These are phyloP conservation scores for Macrocybe sp. DNA, from an alignment of 1,284 basidiomycete genomes.

Conservation along the genomic window DNA sequence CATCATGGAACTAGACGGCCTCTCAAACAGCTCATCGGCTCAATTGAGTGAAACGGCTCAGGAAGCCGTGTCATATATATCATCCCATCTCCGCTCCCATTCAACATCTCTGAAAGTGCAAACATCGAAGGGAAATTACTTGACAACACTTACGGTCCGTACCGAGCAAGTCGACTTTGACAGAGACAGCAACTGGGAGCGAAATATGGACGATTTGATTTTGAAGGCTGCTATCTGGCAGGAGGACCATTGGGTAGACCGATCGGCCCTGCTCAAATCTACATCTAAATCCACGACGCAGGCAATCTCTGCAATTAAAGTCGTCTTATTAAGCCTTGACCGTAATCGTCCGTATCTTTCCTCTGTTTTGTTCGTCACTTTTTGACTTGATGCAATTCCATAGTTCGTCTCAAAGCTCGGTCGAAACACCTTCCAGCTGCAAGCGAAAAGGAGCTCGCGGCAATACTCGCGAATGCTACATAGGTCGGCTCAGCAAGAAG, in stretches of 20 bases:
- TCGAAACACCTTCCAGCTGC: conserved; percentile 75
- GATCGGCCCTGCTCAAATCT: conserved; percentile 63
- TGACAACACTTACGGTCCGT: conserved; percentile 78
- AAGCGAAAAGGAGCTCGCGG: conserved; percentile 69
- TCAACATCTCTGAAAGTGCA: conserved; percentile 85
- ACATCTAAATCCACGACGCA: conserved; percentile 18
- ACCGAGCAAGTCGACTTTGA: conserved; percentile 83
- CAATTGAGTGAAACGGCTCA: conserved; percentile 69
- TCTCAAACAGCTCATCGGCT: conserved; percentile 60
- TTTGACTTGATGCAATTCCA: conserved; percentile 13
- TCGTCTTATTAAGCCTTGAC: conserved; percentile 88
- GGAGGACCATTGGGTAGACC: conserved; percentile 86
- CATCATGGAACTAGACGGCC: conserved; percentile 93
- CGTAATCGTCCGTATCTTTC: conserved; percentile 70
- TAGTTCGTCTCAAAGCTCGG: conserved; percentile 81
- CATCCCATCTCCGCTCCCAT: conserved; percentile 71
- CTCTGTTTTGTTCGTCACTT: conserved; percentile 8
- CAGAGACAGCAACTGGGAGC: conserved; percentile 46
- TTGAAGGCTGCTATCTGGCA: conserved; percentile 91
- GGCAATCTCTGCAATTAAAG: conserved; percentile 61
- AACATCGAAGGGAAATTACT: conserved; percentile 93
- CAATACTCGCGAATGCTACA: conserved; percentile 47
- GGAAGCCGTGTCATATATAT: conserved; percentile 72
- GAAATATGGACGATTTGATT: conserved; percentile 94
- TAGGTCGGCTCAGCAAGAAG: conserved; percentile 9